phyloP scores from a whole-genome alignment of 1,284 basidiomycete species.

The Inonotus obliquus region DNA sequence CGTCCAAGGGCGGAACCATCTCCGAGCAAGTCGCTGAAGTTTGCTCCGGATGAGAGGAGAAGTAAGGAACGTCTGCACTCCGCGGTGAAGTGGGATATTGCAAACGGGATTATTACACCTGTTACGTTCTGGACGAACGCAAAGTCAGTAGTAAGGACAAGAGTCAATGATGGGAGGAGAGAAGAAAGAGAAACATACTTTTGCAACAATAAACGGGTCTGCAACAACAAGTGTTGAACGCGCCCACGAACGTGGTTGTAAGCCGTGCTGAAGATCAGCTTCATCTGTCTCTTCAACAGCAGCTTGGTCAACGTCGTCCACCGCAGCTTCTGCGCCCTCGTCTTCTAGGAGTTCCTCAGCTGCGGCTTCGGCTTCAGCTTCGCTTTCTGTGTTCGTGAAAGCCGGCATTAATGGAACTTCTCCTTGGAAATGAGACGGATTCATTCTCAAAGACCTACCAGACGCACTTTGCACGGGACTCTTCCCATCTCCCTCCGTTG shows the following conservation, averaged over 20 bases:
- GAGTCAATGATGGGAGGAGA: not conserved
- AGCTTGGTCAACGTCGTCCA: constrained; percentile 16
- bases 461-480: too few species aligned
- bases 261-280: constrained; percentile 2
- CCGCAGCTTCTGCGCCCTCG: constrained; percentile 2
- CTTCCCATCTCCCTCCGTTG: not conserved
- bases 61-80: constrained; percentile 22
- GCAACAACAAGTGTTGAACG: constrained; percentile 31
- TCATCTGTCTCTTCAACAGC: constrained; percentile 13
- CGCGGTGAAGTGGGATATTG: constrained; percentile 23
- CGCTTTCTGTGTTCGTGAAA: not conserved
- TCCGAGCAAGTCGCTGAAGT: constrained; percentile 13
- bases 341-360: not conserved
- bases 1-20: not conserved
- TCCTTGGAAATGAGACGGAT: too few species aligned
- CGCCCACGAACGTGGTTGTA: constrained; percentile 22
- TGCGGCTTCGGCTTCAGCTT: not conserved
- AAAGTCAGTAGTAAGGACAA: not conserved
- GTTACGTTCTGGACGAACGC: constrained; percentile 32
- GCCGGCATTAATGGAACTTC: not conserved
- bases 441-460: too few species aligned
- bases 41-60: not conserved
- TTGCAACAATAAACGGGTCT: constrained; percentile 45
- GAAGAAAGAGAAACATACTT: constrained; percentile 30
- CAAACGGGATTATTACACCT: constrained; percentile 19